Evolutionary conservation across 176 grass and related monocot genomes (phyloP), one percentile per base, ranked within the genome.

Genomic region (Oropetium thomaeum): DNA sequence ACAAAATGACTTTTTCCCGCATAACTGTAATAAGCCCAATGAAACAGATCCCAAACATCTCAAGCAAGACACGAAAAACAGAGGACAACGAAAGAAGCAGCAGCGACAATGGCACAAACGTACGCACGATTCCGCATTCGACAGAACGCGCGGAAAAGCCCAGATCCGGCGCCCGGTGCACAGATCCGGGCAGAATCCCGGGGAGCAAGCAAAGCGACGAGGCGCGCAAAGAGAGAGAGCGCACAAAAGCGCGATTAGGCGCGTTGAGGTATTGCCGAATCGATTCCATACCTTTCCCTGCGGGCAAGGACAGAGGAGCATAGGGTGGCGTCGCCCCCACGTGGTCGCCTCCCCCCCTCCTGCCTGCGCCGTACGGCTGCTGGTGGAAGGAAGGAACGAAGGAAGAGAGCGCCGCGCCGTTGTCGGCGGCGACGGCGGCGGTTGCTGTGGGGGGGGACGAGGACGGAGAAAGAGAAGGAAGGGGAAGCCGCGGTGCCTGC

Each of bases 261-360:
- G 59, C 43, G 49, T 44, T 62, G n/a, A 9, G 14, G 42, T 8
- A 16, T 10, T 5, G 69, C 19, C 27, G 75, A 79, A 88, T 73
- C 63, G 81, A 87, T 55, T 49, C 54, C 70, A 57, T 69, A 79
- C 86, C 86, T 88, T 83, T 70, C 64, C 38, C 61, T 78, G 76
- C 69, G 57, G 86, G 81, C 70, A 68, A 84, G 70, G 76, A 35
- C 74, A 77, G 74, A 80, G 81, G 74, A 80, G 81, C 81, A 80
- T 76, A 80, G 30, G 75, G 8, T 39, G 72, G 75, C 27, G 79
- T 42, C 41, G 29, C 5, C 70, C 69, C 69, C 86, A 84, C 86
- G 75, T 74, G 27, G 51, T 49, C 23, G 74, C 39, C 49, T 31
- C 62, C 23, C 10, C 65, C 25, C 51, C 43, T 65, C 20, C 25